Evolutionary conservation across 805 yeast genomes (phyloP).

Genomic region (Wickerhamomyces rabaulensis): DNA sequence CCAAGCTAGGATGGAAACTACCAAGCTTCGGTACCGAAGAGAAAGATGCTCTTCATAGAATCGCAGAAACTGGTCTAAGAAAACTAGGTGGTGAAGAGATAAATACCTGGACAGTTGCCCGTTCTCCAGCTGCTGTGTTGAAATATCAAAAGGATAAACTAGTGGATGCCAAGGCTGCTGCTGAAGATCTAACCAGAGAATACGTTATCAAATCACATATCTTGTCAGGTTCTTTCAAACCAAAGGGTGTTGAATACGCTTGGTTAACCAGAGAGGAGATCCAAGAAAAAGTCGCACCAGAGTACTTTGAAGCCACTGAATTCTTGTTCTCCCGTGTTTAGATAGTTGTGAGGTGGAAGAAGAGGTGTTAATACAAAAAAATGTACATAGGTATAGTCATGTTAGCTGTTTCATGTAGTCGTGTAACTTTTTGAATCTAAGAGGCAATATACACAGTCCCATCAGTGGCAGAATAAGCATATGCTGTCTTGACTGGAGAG

Average conservation of each 20-base stretch:
- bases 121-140: slow-evolving; percentile 74
- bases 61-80: slow-evolving; percentile 73
- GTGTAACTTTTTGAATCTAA: neutral
- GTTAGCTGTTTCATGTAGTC: too few relatives aligned
- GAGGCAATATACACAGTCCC: slow-evolving; percentile 12
- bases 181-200: slow-evolving; percentile 38
- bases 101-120: slow-evolving; percentile 89
- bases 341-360: too few relatives aligned
- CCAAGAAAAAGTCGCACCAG: slow-evolving; percentile 40
- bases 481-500: slow-evolving; percentile 25
- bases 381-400: slow-evolving; percentile 6
- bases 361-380: too few relatives aligned
- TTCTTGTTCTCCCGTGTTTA: slow-evolving; percentile 31
- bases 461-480: slow-evolving; percentile 24
- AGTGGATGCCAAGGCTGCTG: slow-evolving; percentile 13
- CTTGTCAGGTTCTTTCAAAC: slow-evolving; percentile 70
- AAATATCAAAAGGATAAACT: slow-evolving; percentile 29
- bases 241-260: slow-evolving; percentile 46
- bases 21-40: slow-evolving; percentile 60
- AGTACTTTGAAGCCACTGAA: slow-evolving; percentile 52
- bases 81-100: slow-evolving; percentile 67
- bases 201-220: slow-evolving; percentile 85
- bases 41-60: slow-evolving; percentile 48
- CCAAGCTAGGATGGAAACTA: slow-evolving; percentile 55
- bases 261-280: slow-evolving; percentile 89